Conservation (phyloP, 2,329 filamentous ascomycete species). For the Periconia sp. region DNA sequence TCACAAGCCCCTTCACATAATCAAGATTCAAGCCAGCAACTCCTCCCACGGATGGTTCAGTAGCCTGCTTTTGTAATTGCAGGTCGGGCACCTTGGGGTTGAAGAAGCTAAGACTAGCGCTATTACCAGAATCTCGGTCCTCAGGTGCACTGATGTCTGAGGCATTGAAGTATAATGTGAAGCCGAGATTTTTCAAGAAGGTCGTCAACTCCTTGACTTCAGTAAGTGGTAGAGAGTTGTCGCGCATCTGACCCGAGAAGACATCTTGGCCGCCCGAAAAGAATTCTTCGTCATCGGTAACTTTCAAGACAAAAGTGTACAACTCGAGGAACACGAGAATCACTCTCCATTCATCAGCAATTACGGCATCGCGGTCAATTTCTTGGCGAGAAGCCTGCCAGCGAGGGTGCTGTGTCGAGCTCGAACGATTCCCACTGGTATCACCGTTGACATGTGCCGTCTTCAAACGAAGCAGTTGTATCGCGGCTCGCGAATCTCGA, state of each 20-base stretch:
- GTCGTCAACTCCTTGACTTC: conserved; percentile 77
- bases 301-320: conserved; percentile 88
- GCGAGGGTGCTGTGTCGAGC: conserved; percentile 25
- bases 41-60: conserved; percentile 59
- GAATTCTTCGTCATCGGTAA: conserved; percentile 97
- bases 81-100: conserved; percentile 25
- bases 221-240: conserved; percentile 71
- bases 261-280: conserved; percentile 61
- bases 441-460: conserved; percentile 34
- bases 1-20: conserved; percentile 80
- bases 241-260: conserved; percentile 44
- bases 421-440: too few relatives aligned
- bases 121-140: conserved; percentile 53
- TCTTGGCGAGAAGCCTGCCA: conserved; percentile 44
- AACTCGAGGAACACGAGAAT: conserved; percentile 91
- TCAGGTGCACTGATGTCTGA: conserved; percentile 63
- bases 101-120: conserved; percentile 52
- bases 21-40: conserved; percentile 76
- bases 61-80: conserved; percentile 34
- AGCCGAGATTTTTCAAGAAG: conserved; percentile 90
- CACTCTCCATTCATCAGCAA: conserved; percentile 81
- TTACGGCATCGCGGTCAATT: conserved; percentile 44
- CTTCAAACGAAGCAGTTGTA: conserved; percentile 60
- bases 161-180: conserved; percentile 85
- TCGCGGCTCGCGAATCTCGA: conserved; percentile 63